Evolutionary conservation across 176 grass and related monocot genomes (phyloP).

Genomic region (Zea mays): Zm-B73-REFERENCE-NAM-5.0 NC_050099.1:15853501-15854000

Average conservation of each 20-base stretch:
- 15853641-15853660: background rate
- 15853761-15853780: constrained; percentile 23
- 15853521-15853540: constrained; percentile 25
- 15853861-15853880: constrained; percentile 96
- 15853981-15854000: constrained; percentile 2
- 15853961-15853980: background rate
- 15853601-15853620: constrained; percentile 89
- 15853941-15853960: background rate
- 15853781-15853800: constrained; percentile 93
- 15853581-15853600: constrained; percentile 89
- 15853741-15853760: constrained; percentile 1
- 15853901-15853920: background rate
- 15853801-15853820: constrained; percentile 85
- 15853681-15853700: background rate
- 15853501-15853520: constrained; percentile 5
- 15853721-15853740: background rate
- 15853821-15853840: constrained; percentile 86
- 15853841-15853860: constrained; percentile 90
- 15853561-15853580: constrained; percentile 90
- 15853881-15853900: constrained; percentile 36
- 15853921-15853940: background rate
- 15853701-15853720: constrained; percentile 1
- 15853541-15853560: constrained; percentile 69
- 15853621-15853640: constrained; percentile 70
- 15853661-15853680: background rate